Percentiles rank a stretch among this genome's conserved stretches.
These are phyloP conservation scores for Aspergillus sp. DNA, from an alignment of 2,329 filamentous ascomycete genomes.

Conservation along the genomic window DNA sequence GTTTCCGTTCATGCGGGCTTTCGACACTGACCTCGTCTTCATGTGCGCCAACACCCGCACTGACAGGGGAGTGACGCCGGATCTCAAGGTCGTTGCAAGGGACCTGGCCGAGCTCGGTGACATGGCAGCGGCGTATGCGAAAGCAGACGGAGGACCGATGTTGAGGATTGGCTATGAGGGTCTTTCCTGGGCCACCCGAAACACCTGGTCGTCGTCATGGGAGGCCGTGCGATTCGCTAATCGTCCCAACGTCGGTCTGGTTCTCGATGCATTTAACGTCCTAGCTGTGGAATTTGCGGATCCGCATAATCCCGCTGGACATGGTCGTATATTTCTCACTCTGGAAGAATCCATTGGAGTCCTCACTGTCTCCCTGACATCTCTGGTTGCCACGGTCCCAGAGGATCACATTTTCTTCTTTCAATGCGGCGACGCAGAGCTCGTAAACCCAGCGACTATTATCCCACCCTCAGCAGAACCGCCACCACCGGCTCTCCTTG, in stretches of 20 bases:
- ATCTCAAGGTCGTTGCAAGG: slow-evolving; percentile 22
- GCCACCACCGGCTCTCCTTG: slow-evolving; percentile 17
- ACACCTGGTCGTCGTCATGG: slow-evolving; percentile 28
- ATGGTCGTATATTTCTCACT: slow-evolving; percentile 22
- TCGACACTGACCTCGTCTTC: slow-evolving; percentile 28
- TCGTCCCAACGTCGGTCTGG: slow-evolving; percentile 23
- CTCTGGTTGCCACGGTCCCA: slow-evolving; percentile 18
- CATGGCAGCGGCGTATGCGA: slow-evolving; percentile 21
- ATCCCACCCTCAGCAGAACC: slow-evolving; percentile 12
- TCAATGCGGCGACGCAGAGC: slow-evolving; percentile 25
- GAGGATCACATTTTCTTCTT: slow-evolving; percentile 28
- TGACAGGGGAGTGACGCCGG: slow-evolving; percentile 22
- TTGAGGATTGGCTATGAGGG: slow-evolving; percentile 27
- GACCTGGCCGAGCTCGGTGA: slow-evolving; percentile 26
- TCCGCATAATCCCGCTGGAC: slow-evolving; percentile 21
- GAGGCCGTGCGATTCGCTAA: slow-evolving; percentile 26
- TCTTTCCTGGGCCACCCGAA: slow-evolving; percentile 24
- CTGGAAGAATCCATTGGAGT: slow-evolving; percentile 19
- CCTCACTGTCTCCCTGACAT: slow-evolving; percentile 16
- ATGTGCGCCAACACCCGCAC: slow-evolving; percentile 27
- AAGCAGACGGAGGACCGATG: slow-evolving; percentile 21
- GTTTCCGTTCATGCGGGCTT: slow-evolving; percentile 30
- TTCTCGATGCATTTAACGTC: slow-evolving; percentile 27
- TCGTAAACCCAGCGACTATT: slow-evolving; percentile 18
- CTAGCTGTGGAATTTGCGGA: slow-evolving; percentile 27